Conservation (phyloP, 2,329 filamentous ascomycete genomes). For the Tympanopsis confertula region DNA sequence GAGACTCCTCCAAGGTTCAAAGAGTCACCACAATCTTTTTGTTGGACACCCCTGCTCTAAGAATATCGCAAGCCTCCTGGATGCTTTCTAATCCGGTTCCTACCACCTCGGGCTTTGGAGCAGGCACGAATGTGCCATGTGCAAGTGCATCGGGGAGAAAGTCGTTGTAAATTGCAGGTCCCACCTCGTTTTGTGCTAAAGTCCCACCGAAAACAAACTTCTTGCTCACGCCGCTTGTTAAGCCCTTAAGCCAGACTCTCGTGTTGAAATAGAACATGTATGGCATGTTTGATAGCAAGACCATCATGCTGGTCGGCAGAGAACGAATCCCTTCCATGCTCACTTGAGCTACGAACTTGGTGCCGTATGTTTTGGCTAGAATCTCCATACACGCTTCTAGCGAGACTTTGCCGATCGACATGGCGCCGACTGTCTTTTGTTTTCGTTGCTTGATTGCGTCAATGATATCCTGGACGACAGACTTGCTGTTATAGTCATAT, state of each 20-base stretch:
- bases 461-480: slow-evolving; percentile 15
- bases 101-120: slow-evolving; percentile 23
- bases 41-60: not conserved
- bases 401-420: no score
- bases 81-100: slow-evolving; percentile 27
- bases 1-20: no score
- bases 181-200: slow-evolving; percentile 14
- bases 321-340: no score
- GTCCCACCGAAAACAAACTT: slow-evolving; percentile 13
- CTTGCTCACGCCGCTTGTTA: slow-evolving; percentile 9
- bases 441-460: slow-evolving; percentile 1
- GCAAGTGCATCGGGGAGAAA: slow-evolving; percentile 24
- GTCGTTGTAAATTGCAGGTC: slow-evolving; percentile 20
- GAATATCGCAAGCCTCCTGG: slow-evolving; percentile 18
- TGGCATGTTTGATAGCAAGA: no score
- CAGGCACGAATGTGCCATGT: slow-evolving; percentile 18
- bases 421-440: not conserved
- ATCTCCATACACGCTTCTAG: not conserved
- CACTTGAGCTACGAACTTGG: no score
- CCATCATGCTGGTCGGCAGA: not conserved
- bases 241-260: not conserved
- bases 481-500: slow-evolving; percentile 28
- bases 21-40: not conserved
- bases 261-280: no score
- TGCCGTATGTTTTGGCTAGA: not conserved